Evolutionary conservation across 2,329 filamentous ascomycete species (phyloP), one percentile per base, ranked within the genome.

Genomic region (Paraconiothyrium sp.): DNA sequence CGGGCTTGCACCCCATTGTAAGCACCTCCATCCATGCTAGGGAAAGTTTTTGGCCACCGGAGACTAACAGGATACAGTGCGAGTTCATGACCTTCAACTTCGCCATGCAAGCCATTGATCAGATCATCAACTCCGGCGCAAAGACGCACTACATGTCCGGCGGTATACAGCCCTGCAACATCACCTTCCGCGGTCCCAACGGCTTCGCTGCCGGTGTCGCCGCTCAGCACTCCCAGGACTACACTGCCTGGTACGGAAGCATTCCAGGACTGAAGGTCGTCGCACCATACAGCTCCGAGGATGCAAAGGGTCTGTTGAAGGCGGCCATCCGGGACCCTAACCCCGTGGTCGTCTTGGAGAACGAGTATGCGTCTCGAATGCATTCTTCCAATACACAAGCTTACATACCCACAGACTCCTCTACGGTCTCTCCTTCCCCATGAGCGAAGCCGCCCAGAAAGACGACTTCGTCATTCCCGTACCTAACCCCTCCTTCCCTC

Each of bases 81-180:
- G 95, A 99, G 85, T 99, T 99, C 88, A 99, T 99, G 95, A 99
- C 95, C 77, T 98, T 97, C 89, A 99, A 99, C 89, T 98, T 98
- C 80, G 94, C 95, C 82, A 99, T 99, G 95, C 95, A 99, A 85
- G 93, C 95, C 79, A 99, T 99, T 82, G 95, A 99, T 81, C 95
- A 99, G 82, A 92, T 99, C 79, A 94, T 99, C 89, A 99, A 99
- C 89, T 98, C 94, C 54, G 95, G 86, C 73, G 95, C 93, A 78
- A 99, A 99, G 88, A 99, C 95, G 60, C 94, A 99, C 78, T 99
- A 99, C 87, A 99, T 99, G 95, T 98, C 95, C 68, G 95, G 95
- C 76, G 95, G 95, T 81, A 98, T 97, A 81, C 95, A 99, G 84
- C 95, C 95, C 75, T 99, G 95, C 85, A 98, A 98, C 86, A 94